Conservation (phyloP, 2,329 filamentous ascomycete genomes). For the Teratosphaeria destructans region DNA sequence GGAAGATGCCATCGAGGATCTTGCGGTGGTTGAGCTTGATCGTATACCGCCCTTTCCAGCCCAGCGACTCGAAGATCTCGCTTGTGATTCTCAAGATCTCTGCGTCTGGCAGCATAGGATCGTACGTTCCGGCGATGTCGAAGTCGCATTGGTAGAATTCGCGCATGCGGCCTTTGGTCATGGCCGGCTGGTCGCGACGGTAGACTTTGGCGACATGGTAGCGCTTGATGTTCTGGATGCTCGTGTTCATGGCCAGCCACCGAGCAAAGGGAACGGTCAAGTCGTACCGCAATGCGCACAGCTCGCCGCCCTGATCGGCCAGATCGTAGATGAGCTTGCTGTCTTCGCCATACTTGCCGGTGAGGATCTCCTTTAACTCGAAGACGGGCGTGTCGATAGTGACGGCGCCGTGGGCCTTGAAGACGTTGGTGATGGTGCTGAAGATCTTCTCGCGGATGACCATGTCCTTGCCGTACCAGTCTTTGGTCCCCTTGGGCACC, state of each 20-base stretch:
- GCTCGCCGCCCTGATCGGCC: constrained; percentile 76
- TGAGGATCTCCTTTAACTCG: constrained; percentile 74
- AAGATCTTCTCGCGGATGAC: constrained; percentile 74
- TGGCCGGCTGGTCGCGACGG: constrained; percentile 68
- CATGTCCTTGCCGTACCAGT: constrained; percentile 72
- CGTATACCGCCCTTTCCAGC: constrained; percentile 63
- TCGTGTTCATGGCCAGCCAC: constrained; percentile 84
- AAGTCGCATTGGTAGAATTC: constrained; percentile 98
- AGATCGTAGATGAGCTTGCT: constrained; percentile 87
- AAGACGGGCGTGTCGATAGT: constrained; percentile 77
- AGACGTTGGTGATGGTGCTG: constrained; percentile 62
- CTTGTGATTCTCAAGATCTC: constrained; percentile 76
- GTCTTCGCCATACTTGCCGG: constrained; percentile 87
- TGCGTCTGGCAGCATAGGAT: constrained; percentile 84
- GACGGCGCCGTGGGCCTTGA: constrained; percentile 72
- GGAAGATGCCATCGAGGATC: constrained; percentile 85
- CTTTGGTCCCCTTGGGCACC: constrained; percentile 82
- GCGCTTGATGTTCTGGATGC: constrained; percentile 74
- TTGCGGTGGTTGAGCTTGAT: constrained; percentile 95
- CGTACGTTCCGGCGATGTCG: constrained; percentile 80
- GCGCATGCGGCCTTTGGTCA: constrained; percentile 85
- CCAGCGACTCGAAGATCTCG: constrained; percentile 75
- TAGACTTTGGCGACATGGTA: constrained; percentile 95
- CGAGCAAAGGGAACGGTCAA: constrained; percentile 83
- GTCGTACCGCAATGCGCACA: constrained; percentile 76